Conservation (phyloP, 495 filamentous ascomycete species). For the Lophium mytilinum region DNA sequence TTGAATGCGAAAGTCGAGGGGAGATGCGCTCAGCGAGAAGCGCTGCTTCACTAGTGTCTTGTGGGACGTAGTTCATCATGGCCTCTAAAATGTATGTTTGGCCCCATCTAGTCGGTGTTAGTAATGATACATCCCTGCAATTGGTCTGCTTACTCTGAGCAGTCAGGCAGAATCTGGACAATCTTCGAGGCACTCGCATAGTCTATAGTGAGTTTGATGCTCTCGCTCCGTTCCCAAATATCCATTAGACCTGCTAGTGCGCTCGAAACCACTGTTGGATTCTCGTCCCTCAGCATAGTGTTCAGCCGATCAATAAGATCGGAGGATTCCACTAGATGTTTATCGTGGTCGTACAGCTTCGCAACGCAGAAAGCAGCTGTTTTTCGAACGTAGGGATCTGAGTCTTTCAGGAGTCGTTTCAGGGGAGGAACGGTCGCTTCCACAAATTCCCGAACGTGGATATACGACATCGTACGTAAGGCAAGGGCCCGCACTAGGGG, state of each 20-base stretch:
- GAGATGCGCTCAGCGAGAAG: conserved; percentile 89
- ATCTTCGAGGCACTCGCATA: conserved; percentile 96
- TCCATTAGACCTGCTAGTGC: conserved; percentile 89
- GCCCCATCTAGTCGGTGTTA: conserved; percentile 63
- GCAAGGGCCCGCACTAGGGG: conserved; percentile 89
- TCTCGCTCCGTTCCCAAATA: conserved; percentile 96
- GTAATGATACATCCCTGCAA: neutral
- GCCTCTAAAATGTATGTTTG: conserved; percentile 98
- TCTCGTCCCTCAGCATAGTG: conserved; percentile 83
- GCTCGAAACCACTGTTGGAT: conserved; percentile 93
- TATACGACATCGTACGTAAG: conserved; percentile 91
- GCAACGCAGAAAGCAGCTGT: conserved; percentile 95
- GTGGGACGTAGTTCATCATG: conserved; percentile 95
- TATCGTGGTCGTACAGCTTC: conserved; percentile 95
- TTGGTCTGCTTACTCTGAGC: conserved; percentile 72
- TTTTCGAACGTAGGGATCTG: conserved; percentile 95
- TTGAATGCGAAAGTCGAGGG: conserved; percentile 88
- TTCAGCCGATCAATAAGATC: conserved; percentile 93
- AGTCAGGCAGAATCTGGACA: conserved; percentile 91
- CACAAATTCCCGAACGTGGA: conserved; percentile 94
- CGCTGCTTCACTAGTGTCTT: conserved; percentile 77
- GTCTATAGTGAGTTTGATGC: conserved; percentile 96
- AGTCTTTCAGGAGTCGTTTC: conserved; percentile 74
- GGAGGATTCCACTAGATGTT: conserved; percentile 76
- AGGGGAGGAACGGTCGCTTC: conserved; percentile 80